phyloP scores from a whole-genome alignment of 139 green algal genomes.

The Coelastrella sp. region DNA sequence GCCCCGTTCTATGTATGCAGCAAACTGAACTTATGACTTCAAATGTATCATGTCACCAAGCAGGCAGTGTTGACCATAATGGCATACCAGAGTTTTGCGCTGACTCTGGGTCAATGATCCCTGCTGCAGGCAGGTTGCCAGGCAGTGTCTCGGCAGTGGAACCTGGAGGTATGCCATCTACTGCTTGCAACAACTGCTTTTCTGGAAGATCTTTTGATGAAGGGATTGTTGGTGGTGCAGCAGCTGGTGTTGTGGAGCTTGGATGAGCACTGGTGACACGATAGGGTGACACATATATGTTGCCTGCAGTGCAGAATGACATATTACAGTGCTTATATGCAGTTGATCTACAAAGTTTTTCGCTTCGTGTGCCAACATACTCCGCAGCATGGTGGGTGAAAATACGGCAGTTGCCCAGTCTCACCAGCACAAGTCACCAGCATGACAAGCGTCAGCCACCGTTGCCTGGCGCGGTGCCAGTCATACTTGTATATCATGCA shows the following conservation, averaged over 20 bases:
- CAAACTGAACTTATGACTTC: too few relatives aligned
- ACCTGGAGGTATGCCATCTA: not conserved
- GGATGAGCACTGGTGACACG: not conserved
- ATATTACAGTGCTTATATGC: too few relatives aligned
- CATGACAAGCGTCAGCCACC: not conserved
- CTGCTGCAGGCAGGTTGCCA: not conserved
- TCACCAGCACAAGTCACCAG: constrained; percentile 3
- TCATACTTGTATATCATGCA: not conserved
- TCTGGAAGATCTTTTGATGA: not conserved
- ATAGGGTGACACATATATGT: not conserved
- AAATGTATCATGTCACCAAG: too few relatives aligned
- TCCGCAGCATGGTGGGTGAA: too few relatives aligned
- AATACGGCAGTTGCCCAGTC: not conserved
- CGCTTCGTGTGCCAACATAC: too few relatives aligned
- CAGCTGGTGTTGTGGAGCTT: not conserved
- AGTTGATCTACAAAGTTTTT: too few relatives aligned
- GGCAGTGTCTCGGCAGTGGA: not conserved
- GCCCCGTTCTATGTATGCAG: too few relatives aligned
- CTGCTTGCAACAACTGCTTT: not conserved
- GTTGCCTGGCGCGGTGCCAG: not conserved
- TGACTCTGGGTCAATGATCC: constrained; percentile 27
- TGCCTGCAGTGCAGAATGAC: not conserved
- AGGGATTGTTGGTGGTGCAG: not conserved
- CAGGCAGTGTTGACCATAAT: not conserved
- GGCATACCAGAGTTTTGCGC: not conserved